Evolutionary conservation across 305 asterid species (phyloP), one percentile per base, ranked within the genome.

Genomic region (Withania somnifera): DNA sequence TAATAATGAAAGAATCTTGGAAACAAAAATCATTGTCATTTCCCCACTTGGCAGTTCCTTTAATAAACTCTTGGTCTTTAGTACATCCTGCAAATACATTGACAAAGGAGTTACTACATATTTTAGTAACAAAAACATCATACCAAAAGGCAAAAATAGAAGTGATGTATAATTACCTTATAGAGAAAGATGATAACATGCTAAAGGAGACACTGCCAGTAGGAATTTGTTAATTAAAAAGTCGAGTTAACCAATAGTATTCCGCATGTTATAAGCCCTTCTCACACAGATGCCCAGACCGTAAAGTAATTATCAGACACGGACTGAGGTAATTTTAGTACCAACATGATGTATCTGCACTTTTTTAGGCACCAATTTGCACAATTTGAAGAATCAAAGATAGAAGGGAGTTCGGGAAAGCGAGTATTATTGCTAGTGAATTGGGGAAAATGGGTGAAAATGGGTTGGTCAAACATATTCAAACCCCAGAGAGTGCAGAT

Each of bases 1-100:
- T 83, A 84, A 85, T 85, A 86, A 85, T 64, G 87, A 66, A 90
- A 90, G 89, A 92, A 93, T 89, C 92, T 81, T 76, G 84, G 64
- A 53, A 19, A 77, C 67, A 32, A 60, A 32, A 75, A 79, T 51
- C 71, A 14, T 80, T 82, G 84, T 76, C 66, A 84, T 71, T 73
- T 84, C 68, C 83, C 89, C 89, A 86, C 85, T 82, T 66, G 81
- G 82, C 88, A 76, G 78, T 22, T 79, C 89, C 82, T 56, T 68
- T 52, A 64, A 34, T 76, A n/a, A n/a, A n/a, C n/a, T 50, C 79
- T 61, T n/a, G 50, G 71, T 82, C 24, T 30, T 81, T 28, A 81
- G 69, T 63, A 76, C 79, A 60, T 80, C 89, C 94, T 88, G 94
- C 88, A 87, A 84, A 82, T 67, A 75, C 38, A 26, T 75, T 50